Conservation (phyloP, 2,329 filamentous ascomycete genomes). For the Paecilomyces sp. region DNA sequence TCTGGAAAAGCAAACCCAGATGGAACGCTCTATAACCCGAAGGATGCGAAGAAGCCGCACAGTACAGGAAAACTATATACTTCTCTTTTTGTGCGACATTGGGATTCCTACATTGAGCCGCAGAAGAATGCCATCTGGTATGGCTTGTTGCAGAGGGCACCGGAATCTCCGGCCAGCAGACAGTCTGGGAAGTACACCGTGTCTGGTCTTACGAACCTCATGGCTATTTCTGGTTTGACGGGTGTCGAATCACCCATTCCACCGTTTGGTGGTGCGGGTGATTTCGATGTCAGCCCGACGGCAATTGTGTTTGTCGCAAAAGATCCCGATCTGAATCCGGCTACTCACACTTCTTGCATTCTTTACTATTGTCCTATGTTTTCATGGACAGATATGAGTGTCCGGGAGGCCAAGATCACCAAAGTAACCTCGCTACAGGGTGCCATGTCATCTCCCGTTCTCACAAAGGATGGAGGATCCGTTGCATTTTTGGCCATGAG, state of each 20-base stretch:
- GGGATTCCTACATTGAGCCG: slow-evolving; percentile 45
- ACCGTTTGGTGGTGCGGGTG: slow-evolving; percentile 39
- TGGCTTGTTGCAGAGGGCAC: slow-evolving; percentile 37
- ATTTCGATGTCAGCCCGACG: slow-evolving; percentile 40
- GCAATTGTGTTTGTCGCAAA: slow-evolving; percentile 42
- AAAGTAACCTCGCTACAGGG: slow-evolving; percentile 29
- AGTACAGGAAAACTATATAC: slow-evolving; percentile 44
- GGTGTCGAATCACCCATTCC: slow-evolving; percentile 42
- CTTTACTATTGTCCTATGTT: slow-evolving; percentile 40
- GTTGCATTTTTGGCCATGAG: slow-evolving; percentile 39
- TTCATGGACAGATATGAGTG: slow-evolving; percentile 31
- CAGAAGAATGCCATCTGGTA: slow-evolving; percentile 45
- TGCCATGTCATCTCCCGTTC: slow-evolving; percentile 38
- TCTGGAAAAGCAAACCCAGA: slow-evolving; percentile 41
- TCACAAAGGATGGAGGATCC: slow-evolving; percentile 37
- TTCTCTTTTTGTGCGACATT: slow-evolving; percentile 46
- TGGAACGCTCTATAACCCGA: slow-evolving; percentile 43
- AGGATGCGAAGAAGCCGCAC: slow-evolving; percentile 39
- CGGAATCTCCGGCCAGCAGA: slow-evolving; percentile 28
- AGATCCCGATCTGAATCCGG: slow-evolving; percentile 38
- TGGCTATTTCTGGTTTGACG: slow-evolving; percentile 29
- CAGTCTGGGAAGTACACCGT: slow-evolving; percentile 32
- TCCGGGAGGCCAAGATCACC: slow-evolving; percentile 23
- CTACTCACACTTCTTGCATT: slow-evolving; percentile 40
- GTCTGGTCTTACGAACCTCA: slow-evolving; percentile 37